phyloP scores from a whole-genome alignment of 2,329 filamentous ascomycete genomes.

The Alternaria infectoria region DNA sequence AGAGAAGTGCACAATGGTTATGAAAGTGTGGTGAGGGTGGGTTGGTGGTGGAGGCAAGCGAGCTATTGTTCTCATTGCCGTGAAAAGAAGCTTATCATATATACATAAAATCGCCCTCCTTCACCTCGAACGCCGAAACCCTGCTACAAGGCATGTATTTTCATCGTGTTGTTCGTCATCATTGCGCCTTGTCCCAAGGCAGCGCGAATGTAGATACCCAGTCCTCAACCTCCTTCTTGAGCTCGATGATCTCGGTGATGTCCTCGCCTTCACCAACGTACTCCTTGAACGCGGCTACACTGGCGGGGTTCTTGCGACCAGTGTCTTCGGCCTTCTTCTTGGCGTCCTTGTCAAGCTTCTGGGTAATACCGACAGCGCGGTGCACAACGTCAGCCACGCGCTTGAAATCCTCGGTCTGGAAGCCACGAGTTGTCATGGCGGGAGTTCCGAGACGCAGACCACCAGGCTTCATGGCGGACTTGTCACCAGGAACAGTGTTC shows the following conservation, averaged over 20 bases:
- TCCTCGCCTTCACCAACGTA: conserved; percentile 51
- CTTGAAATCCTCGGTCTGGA: conserved; percentile 90
- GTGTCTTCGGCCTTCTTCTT: conserved; percentile 47
- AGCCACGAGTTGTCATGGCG: conserved; percentile 96
- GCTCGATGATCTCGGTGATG: conserved; percentile 49
- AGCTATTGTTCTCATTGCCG: conserved; percentile 10
- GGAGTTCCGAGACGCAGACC: conserved; percentile 96
- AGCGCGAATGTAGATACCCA: conserved; percentile 52
- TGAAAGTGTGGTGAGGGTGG: neutral
- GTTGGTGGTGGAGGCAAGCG: neutral
- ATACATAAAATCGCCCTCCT: conserved; percentile 21
- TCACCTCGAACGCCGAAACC: conserved; percentile 24
- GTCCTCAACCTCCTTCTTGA: conserved; percentile 50
- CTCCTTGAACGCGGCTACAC: conserved; percentile 50
- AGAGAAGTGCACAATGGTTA: neutral
- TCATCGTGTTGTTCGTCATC: conserved; percentile 6
- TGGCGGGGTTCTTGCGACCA: conserved; percentile 48
- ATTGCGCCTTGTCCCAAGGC: conserved; percentile 47
- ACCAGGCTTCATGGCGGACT: conserved; percentile 91
- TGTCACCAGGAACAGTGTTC: conserved; percentile 97
- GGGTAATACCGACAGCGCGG: conserved; percentile 50
- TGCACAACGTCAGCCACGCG: conserved; percentile 57
- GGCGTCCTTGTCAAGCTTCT: conserved; percentile 49
- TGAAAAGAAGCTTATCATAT: conserved; percentile 13
- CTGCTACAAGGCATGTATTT: conserved; percentile 16